Evolutionary conservation across 371 early-diverging fungal genomes (phyloP).

Genomic region (Encephalitozoon romaleae): DNA sequence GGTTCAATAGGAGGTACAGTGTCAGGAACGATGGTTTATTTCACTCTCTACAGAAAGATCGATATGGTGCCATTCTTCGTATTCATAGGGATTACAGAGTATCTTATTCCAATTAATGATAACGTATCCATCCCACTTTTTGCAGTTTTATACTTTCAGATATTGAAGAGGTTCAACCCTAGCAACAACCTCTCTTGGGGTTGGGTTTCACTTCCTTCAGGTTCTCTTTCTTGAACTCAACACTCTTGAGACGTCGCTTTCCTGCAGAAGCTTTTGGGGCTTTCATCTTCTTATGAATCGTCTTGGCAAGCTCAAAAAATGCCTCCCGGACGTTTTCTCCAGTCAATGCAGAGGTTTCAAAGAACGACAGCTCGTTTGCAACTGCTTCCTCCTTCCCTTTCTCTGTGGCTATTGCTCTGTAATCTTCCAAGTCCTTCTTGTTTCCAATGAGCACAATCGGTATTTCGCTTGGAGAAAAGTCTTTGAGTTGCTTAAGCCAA

Average conservation of each 20-base stretch:
- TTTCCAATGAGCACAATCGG: conserved; percentile 97
- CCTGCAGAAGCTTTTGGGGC: conserved; percentile 4
- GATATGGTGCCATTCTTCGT: conserved; percentile 14
- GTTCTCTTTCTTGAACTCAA: neutral
- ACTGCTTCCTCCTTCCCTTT: conserved; percentile 86
- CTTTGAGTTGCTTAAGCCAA: conserved; percentile 93
- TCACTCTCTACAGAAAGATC: neutral
- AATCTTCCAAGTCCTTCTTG: conserved; percentile 89
- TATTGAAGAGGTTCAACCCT: neutral
- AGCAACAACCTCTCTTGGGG: conserved; percentile 30
- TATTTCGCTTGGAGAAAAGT: conserved; percentile 89
- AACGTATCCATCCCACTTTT: conserved; percentile 32
- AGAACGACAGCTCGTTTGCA: conserved; percentile 68
- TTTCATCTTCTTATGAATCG: conserved; percentile 63
- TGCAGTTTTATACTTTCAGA: conserved; percentile 19
- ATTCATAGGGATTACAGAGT: conserved; percentile 16
- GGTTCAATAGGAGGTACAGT: conserved; percentile 17
- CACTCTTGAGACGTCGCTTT: neutral
- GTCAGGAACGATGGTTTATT: neutral
- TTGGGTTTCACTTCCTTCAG: neutral
- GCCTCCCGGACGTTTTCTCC: conserved; percentile 78
- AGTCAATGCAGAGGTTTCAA: conserved; percentile 80
- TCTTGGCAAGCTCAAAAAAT: conserved; percentile 74
- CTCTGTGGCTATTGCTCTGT: conserved; percentile 84
- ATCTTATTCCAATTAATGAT: conserved; percentile 31